Conservation (phyloP, 495 filamentous ascomycete species). For the Aspergillus diversus region DNA sequence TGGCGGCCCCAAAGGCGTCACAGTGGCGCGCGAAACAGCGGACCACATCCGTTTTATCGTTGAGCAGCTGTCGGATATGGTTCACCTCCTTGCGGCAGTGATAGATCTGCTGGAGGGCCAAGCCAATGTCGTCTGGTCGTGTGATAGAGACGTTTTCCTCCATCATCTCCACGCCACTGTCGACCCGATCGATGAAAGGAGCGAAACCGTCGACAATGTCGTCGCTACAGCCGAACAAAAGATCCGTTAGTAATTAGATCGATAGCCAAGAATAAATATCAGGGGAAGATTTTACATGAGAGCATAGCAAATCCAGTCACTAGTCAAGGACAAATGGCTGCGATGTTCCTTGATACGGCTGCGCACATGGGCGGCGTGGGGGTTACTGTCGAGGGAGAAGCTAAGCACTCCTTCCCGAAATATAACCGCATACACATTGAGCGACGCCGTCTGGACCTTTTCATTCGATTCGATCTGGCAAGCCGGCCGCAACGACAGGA, state of each 20-base stretch:
- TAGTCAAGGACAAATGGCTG: constrained; percentile 81
- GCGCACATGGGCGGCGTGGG: constrained; percentile 78
- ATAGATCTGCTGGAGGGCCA: constrained; percentile 79
- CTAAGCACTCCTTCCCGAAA: constrained; percentile 88
- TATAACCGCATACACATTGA: constrained; percentile 89
- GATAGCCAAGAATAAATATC: neutral
- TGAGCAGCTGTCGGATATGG: constrained; percentile 80
- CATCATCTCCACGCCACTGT: constrained; percentile 79
- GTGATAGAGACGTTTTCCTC: constrained; percentile 87
- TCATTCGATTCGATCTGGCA: constrained; percentile 65
- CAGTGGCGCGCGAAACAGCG: constrained; percentile 91
- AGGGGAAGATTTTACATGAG: constrained; percentile 63
- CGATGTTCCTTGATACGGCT: constrained; percentile 82
- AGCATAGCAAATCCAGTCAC: constrained; percentile 97
- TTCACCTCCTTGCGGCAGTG: constrained; percentile 87
- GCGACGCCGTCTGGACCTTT: constrained; percentile 71
- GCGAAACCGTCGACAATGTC: constrained; percentile 92
- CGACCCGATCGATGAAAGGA: constrained; percentile 76
- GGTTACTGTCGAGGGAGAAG: constrained; percentile 78
- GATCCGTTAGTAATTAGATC: neutral
- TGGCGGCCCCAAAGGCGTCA: constrained; percentile 81
- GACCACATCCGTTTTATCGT: constrained; percentile 93
- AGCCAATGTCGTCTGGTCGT: constrained; percentile 76
- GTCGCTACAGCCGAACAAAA: constrained; percentile 56
- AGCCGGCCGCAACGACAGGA: constrained; percentile 87